Percentiles rank a stretch among this genome's conserved stretches.
phyloP scores from a whole-genome alignment of 2,329 filamentous ascomycete species.

The Epicoccum sorghinum region DNA sequence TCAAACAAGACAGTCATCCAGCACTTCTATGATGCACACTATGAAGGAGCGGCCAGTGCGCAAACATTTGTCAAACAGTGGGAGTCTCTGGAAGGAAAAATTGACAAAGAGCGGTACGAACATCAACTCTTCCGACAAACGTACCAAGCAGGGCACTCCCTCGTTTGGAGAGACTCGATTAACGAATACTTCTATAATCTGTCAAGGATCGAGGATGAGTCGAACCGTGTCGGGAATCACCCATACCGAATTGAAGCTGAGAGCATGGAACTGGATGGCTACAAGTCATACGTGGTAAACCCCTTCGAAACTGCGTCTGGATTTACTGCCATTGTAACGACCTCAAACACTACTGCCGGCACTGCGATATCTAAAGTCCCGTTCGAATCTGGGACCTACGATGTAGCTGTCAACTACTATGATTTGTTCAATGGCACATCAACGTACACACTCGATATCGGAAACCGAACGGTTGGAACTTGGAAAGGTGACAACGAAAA shows the following conservation, averaged over 20 bases:
- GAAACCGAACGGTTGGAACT: constrained; percentile 58
- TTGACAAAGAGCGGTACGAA: constrained; percentile 66
- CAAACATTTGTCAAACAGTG: constrained; percentile 64
- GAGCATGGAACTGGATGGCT: constrained; percentile 65
- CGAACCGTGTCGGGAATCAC: constrained; percentile 64
- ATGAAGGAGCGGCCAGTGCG: constrained; percentile 63
- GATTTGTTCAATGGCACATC: constrained; percentile 66
- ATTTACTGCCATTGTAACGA: constrained; percentile 61
- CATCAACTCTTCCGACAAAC: constrained; percentile 64
- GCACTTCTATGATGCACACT: constrained; percentile 70
- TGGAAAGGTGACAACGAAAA: constrained; percentile 69
- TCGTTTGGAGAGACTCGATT: constrained; percentile 74
- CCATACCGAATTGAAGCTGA: constrained; percentile 73
- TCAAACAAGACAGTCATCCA: constrained; percentile 72
- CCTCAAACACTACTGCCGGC: constrained; percentile 58
- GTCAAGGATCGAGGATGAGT: constrained; percentile 65
- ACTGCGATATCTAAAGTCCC: constrained; percentile 56
- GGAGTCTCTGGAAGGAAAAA: constrained; percentile 60
- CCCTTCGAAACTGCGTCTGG: constrained; percentile 68
- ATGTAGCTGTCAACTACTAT: constrained; percentile 71
- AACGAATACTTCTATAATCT: constrained; percentile 67
- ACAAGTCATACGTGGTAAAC: constrained; percentile 59
- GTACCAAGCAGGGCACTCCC: constrained; percentile 72
- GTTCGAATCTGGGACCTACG: constrained; percentile 62
- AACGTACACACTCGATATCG: constrained; percentile 61